Evolutionary conservation across 768 basidiomycete species (phyloP).

Genomic region (Trametes coccinea): DNA sequence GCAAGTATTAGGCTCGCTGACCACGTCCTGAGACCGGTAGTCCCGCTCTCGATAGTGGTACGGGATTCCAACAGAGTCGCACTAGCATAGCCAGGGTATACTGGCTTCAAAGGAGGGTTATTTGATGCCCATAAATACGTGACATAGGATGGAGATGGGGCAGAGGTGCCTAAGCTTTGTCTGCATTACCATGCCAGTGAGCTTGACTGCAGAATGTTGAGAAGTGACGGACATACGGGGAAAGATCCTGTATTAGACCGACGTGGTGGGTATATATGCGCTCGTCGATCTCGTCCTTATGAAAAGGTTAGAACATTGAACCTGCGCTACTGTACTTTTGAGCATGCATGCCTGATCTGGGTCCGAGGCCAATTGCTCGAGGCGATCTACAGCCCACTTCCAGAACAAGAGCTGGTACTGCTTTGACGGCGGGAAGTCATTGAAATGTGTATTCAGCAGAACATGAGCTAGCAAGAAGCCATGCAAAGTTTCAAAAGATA

Average conservation of each 20-base stretch:
- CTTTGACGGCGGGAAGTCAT: conserved; percentile 58
- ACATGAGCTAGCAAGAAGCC: conserved; percentile 54
- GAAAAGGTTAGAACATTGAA: conserved; percentile 4
- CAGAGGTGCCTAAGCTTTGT: conserved; percentile 14
- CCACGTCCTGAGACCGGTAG: conserved; percentile 83
- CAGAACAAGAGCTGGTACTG: conserved; percentile 68
- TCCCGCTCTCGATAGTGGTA: conserved; percentile 71
- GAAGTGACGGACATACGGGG: conserved; percentile 31
- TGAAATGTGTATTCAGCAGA: conserved; percentile 53
- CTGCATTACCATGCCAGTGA: not conserved
- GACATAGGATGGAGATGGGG: conserved; percentile 57
- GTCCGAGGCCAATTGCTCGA: conserved; percentile 48
- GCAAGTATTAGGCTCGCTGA: conserved; percentile 66
- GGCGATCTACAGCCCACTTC: conserved; percentile 63
- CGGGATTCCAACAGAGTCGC: conserved; percentile 73
- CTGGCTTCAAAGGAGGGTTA: not conserved
- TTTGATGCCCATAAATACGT: conserved; percentile 60
- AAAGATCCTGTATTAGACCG: conserved; percentile 40
- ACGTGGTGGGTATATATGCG: conserved; percentile 66
- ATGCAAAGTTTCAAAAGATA: conserved; percentile 46
- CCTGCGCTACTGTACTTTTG: not conserved
- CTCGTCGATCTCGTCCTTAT: conserved; percentile 63
- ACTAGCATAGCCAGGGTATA: conserved; percentile 35
- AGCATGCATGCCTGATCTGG: conserved; percentile 49
- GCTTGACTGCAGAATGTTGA: no score